Conservation (phyloP, 2,329 filamentous ascomycete species). For the Coniella vitis region DNA sequence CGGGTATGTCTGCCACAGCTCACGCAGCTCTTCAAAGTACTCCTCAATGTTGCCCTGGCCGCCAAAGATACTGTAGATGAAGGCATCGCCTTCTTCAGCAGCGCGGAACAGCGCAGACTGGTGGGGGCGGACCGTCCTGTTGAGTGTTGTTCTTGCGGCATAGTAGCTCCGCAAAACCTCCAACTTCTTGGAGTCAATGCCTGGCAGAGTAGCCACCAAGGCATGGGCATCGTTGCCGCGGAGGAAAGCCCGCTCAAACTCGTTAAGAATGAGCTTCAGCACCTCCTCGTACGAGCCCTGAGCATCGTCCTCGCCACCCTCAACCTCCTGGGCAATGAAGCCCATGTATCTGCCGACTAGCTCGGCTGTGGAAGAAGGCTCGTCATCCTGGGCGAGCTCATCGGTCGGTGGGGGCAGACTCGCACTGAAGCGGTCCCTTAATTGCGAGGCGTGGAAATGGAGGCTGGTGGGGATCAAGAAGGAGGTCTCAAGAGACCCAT, state of each 20-base stretch:
- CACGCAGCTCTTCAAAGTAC: constrained; percentile 95
- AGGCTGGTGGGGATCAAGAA: constrained; percentile 92
- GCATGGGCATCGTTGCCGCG: constrained; percentile 95
- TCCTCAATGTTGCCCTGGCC: constrained; percentile 99
- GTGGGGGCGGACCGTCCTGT: constrained; percentile 82
- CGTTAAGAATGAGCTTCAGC: constrained; percentile 83
- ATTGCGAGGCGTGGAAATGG: constrained; percentile 91
- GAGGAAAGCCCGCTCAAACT: constrained; percentile 94
- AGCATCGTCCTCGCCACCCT: constrained; percentile 83
- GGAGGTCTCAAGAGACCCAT: constrained; percentile 93
- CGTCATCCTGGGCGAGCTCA: constrained; percentile 95
- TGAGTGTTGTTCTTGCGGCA: constrained; percentile 73
- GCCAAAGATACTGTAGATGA: constrained; percentile 89
- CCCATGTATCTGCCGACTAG: constrained; percentile 90
- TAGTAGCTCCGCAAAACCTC: constrained; percentile 89
- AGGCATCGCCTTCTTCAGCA: constrained; percentile 73
- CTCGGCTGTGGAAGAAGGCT: constrained; percentile 93
- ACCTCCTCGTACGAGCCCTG: constrained; percentile 89
- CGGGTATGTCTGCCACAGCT: constrained; percentile 85
- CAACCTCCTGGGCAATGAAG: constrained; percentile 80
- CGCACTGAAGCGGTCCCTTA: constrained; percentile 83
- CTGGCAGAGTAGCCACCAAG: constrained; percentile 74
- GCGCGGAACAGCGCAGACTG: constrained; percentile 90
- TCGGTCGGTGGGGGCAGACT: constrained; percentile 88
- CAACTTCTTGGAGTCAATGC: constrained; percentile 89